Conservation (phyloP, 495 filamentous ascomycete species). For the Penicillium daleae region DNA sequence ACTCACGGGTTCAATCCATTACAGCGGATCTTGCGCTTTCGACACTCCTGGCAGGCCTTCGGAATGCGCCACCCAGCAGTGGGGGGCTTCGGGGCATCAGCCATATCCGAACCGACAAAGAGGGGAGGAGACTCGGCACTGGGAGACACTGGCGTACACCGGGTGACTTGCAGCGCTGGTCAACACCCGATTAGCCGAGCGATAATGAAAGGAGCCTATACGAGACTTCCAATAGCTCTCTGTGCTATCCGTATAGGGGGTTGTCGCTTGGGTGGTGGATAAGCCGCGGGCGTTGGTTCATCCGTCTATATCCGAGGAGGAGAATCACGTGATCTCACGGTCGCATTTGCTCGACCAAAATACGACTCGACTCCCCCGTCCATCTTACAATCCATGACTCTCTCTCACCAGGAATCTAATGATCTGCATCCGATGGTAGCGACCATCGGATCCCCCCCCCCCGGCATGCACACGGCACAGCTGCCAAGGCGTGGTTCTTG, state of each 20-base stretch:
- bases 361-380: too few relatives aligned
- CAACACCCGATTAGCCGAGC: not conserved
- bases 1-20: slow-evolving; percentile 44
- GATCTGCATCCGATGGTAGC: slow-evolving; percentile 4
- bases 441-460: slow-evolving; percentile 13
- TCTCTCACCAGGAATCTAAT: not conserved
- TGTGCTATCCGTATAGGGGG: slow-evolving; percentile 4
- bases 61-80: slow-evolving; percentile 43
- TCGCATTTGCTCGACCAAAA: not conserved
- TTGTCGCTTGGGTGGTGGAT: not conserved
- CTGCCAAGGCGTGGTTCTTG: slow-evolving; percentile 3
- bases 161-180: not conserved
- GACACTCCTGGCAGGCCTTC: slow-evolving; percentile 50
- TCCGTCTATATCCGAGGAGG: slow-evolving; percentile 31
- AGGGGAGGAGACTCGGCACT: not conserved
- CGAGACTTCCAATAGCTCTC: slow-evolving; percentile 1
- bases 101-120: slow-evolving; percentile 33
- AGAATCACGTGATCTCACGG: slow-evolving; percentile 17
- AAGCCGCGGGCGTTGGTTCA: slow-evolving; percentile 5
- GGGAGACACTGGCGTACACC: not conserved
- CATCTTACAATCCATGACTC: too few relatives aligned
- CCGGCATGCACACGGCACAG: not conserved
- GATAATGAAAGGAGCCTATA: not conserved
- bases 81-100: slow-evolving; percentile 26
- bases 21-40: slow-evolving; percentile 50